Percentiles rank a stretch among this genome's conserved stretches.
These are phyloP conservation scores for Coprinopsis sp. DNA, from an alignment of 768 basidiomycete species.

Conservation along the genomic window DNA sequence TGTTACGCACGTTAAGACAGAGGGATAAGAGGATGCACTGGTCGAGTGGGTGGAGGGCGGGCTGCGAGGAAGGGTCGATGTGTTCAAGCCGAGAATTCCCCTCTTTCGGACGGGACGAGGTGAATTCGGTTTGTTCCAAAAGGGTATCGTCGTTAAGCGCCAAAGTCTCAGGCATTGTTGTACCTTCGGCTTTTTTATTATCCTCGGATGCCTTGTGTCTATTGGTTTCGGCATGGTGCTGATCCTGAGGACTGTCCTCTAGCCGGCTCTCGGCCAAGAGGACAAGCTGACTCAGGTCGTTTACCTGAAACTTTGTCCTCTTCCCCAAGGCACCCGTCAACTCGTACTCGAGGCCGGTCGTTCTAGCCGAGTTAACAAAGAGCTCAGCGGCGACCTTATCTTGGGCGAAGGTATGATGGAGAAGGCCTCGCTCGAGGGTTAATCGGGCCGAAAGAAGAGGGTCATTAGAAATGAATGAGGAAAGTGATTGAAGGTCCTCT, in stretches of 20 bases:
- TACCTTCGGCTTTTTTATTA: conserved; percentile 11
- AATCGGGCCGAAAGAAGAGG: conserved; percentile 66
- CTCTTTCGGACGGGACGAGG: conserved; percentile 57
- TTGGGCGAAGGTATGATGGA: conserved; percentile 70
- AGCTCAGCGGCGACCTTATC: conserved; percentile 74
- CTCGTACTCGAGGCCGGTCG: conserved; percentile 81
- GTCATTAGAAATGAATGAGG: conserved; percentile 37
- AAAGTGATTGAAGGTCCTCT: conserved; percentile 38
- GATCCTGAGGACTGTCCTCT: conserved; percentile 16
- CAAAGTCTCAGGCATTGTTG: conserved; percentile 68
- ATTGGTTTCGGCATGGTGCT: conserved; percentile 9
- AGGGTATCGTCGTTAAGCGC: conserved; percentile 93
- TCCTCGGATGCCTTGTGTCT: conserved; percentile 6
- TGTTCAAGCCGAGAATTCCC: conserved; percentile 51
- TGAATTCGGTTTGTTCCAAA: conserved; percentile 90
- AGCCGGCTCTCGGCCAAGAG: conserved; percentile 84
- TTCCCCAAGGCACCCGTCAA: conserved; percentile 91
- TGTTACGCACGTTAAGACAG: conserved; percentile 87
- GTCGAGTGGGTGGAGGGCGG: conserved; percentile 86
- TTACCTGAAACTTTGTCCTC: conserved; percentile 89
- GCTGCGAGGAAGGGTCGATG: conserved; percentile 80
- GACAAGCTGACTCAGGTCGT: conserved; percentile 83
- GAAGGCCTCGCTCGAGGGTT: conserved; percentile 70
- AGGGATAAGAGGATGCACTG: conserved; percentile 90
- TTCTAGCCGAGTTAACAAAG: conserved; percentile 74